These are phyloP conservation scores for Crassisporium funariophilum DNA, from an alignment of 768 basidiomycete species.

Conservation along the genomic window DNA sequence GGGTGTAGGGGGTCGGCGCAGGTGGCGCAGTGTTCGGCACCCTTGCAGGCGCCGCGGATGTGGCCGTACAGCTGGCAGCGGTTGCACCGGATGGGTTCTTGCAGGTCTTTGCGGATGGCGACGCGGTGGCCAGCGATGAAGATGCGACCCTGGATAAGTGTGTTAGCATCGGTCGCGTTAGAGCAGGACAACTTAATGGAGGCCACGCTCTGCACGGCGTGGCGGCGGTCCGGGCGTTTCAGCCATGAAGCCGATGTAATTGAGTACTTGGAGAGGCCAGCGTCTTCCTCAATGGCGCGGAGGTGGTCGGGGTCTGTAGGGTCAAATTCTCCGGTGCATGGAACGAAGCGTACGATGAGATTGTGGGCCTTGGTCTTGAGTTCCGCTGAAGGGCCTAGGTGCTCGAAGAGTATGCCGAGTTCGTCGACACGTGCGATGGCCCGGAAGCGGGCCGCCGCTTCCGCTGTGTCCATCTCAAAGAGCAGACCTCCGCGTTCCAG, in stretches of 20 bases:
- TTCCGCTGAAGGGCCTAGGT: not conserved
- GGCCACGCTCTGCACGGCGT: not conserved
- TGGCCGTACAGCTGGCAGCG: not conserved
- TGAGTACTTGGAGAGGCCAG: not conserved
- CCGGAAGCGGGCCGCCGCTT: not conserved
- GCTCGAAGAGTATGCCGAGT: not conserved
- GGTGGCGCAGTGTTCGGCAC: not conserved
- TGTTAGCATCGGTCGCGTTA: not conserved
- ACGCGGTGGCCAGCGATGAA: not conserved
- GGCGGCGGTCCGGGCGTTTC: not conserved
- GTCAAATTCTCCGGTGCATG: not conserved
- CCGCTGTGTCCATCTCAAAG: no score
- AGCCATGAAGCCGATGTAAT: not conserved
- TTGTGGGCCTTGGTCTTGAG: not conserved
- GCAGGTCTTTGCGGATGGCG: not conserved
- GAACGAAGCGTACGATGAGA: not conserved
- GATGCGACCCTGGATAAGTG: not conserved
- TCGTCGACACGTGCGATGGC: not conserved
- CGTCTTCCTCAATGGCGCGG: not conserved
- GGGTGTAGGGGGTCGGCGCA: not conserved
- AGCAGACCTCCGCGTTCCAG: no score
- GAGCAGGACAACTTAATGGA: not conserved
- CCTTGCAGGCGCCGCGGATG: not conserved
- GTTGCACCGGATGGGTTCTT: not conserved
- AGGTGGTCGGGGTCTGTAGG: not conserved